Base-by-base conservation (phyloP, 1,284 basidiomycete species). In the Jaminaea rosea region DNA sequence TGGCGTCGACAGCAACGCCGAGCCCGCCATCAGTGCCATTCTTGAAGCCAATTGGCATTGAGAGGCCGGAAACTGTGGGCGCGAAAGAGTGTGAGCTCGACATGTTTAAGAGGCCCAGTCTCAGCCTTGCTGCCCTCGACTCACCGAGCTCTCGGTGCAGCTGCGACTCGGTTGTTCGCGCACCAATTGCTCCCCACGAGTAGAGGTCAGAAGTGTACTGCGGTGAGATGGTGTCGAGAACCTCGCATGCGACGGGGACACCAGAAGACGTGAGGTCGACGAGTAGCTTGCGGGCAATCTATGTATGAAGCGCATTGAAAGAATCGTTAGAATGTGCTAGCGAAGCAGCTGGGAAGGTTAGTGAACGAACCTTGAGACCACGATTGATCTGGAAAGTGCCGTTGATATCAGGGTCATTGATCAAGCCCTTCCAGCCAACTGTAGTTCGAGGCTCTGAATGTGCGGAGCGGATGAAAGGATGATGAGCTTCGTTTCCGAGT, bases 171-270 rank as follows among this genome's bases (percentile, higher is more conserved):
- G 93, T 98, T 13, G 93, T 98, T 50, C 93, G 82, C 1, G 94
- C 93, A 39, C 93, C 93, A 60, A 97, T 97, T 4, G 93, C 93
- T 46, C 93, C 93, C 93, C 93, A 98, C 47, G 88, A 88, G 71
- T 85, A 86, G 50, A 94, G 75, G 67, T 82, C 81, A 47, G 79
- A 78, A 36, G 79, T 76, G 77, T 78, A 81, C 75, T 80, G 79
- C 21, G 77, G 77, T 28, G 72, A 75, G 55, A 77, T 76, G 46
- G 76, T 77, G 57, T 80, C 93, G 52, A 98, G 83, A 39, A 98
- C 82, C 76, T 98, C 94, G 59, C 87, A 89, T 17, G 90, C 93
- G 41, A 96, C 87, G 10, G 93, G 92, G 8, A 98, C 78, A 49
- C 93, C 93, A 39, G 87, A 78, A 59, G 87, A 79, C 32, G 88